Evolutionary conservation across 2,329 filamentous ascomycete genomes (phyloP), one percentile per base, ranked within the genome.

Genomic region (Venturia effusa): DNA sequence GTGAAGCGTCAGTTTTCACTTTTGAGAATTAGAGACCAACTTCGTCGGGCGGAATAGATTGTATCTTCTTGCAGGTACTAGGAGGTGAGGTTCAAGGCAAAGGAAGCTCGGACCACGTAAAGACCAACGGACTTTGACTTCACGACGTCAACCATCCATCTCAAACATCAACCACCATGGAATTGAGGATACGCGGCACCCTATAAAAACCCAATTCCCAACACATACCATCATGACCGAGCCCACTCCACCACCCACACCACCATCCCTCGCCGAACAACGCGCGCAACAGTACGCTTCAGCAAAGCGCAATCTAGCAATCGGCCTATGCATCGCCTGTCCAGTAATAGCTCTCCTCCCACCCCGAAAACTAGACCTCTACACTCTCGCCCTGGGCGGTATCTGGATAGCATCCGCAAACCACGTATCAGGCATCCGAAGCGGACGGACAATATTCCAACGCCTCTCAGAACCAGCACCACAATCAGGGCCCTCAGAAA

Each of bases 311-410:
- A 79, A 77, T 67, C 69, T 78, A 67, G 79, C 83, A 19, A 72
- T 84, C 39, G 75, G 73, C 63, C 75, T 79, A 59, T 71, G 83
- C 34, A 69, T 87, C 24, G 70, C 78, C 59, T 83, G 81, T 65
- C 84, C 84, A 0, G 67, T 81, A 10, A 76, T 87, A 61, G 79
- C 80, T 59, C 69, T 79, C 19, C 73, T 87, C 11, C 84, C 84
- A 11, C 84, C 84, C 0, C 82, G 84, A 57, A 86, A 86, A 73
- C 73, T 87, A 61, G 84, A 87, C 70, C 69, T 82, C 62, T 86
- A 84, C 74, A 86, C 84, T 22, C 76, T 84, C 68, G 76, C 76
- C 0, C 78, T 87, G 8, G 73, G 77, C 51, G 72, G 77, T 34
- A 77, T 78, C 1, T 82, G 79, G 68, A 72, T 79, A 64, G 74